Base-by-base conservation (phyloP, 2,329 filamentous ascomycete species). In the Waltergamsia citrina region DNA sequence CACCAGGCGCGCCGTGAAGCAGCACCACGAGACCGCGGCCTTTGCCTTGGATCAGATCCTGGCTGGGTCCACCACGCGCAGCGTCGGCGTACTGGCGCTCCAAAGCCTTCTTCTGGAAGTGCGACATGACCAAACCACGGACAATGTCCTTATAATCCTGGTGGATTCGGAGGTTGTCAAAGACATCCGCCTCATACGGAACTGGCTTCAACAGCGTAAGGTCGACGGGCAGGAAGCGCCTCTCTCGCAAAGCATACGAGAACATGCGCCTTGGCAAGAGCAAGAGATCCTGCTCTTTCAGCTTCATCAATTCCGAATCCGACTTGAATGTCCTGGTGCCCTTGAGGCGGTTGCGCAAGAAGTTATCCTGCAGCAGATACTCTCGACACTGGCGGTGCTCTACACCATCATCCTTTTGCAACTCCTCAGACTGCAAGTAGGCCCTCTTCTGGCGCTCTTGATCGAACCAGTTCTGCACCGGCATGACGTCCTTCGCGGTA, bases 1-100 rank as follows among this genome's bases (percentile, higher is more conserved):
- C 63, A 18, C 65, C 65, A 0, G 65, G 65, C 1, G 61, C 56
- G 18, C 66, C 65, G 37, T 68, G 63, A 0, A 69, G 48, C 1
- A 69, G 44, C 0, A 69, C 51, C 3, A 67, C 53, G 1, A 69
- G 44, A 5, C 65, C 63, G 2, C 55, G 51, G 1, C 60, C 62
- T 42, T 67, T 69, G 40, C 62, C 62, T 33, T 57, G 53, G 29
- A 67, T 61, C 7, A 68, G 39, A 42, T 67, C 63, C 33, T 60
- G 57, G 27, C 41, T 37, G 1, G 43, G 47, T 1, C 47, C 48
- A 15, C 51, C 49, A 3, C 42, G 46, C 0, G 50, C 43, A 4
- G 44, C 37, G 21, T 51, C 48, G 5, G 49, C 49, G 15, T 53
- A 52, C 28, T 44, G 38, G 8, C 57, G 51, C 46, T 61, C 56